These are phyloP conservation scores for Colletotrichum sp. DNA, from an alignment of 2,329 filamentous ascomycete species.

Conservation along the genomic window DNA sequence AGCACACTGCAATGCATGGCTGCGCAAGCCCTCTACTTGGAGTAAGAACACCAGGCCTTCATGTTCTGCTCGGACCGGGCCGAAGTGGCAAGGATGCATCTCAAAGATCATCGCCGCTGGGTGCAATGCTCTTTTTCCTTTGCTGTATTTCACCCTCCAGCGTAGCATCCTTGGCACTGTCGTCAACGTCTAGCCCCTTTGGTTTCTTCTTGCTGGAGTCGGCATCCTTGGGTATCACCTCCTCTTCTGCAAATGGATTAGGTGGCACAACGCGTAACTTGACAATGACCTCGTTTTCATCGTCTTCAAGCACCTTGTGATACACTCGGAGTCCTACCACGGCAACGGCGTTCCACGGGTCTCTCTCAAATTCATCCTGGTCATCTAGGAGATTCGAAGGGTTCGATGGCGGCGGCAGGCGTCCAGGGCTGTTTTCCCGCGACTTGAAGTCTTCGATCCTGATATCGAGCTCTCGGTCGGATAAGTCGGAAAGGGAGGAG, in stretches of 20 bases:
- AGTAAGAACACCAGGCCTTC: background rate
- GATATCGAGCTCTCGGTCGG: constrained; percentile 42
- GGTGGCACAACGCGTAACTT: constrained; percentile 45
- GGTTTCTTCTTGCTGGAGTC: constrained; percentile 29
- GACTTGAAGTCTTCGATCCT: constrained; percentile 1
- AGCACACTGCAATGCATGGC: background rate
- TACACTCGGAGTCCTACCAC: constrained; percentile 60
- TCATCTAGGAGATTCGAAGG: constrained; percentile 39
- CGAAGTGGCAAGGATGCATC: background rate
- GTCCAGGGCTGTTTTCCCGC: constrained; percentile 23
- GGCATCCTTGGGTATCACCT: background rate
- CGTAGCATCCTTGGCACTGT: constrained; percentile 50
- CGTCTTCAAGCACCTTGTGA: constrained; percentile 47
- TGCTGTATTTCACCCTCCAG: constrained; percentile 36
- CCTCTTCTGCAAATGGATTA: constrained; percentile 33
- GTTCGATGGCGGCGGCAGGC: constrained; percentile 5
- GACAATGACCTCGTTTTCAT: constrained; percentile 36
- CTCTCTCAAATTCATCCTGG: constrained; percentile 57
- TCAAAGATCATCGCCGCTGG: constrained; percentile 6
- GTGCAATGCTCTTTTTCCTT: constrained; percentile 38
- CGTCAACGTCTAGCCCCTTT: constrained; percentile 47
- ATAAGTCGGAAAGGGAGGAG: constrained; percentile 42
- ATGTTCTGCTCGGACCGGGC: background rate
- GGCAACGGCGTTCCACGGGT: constrained; percentile 60
- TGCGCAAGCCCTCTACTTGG: background rate